These are phyloP conservation scores for Aspergillus carlsbadensis DNA, from an alignment of 495 filamentous ascomycete species.

Conservation along the genomic window DNA sequence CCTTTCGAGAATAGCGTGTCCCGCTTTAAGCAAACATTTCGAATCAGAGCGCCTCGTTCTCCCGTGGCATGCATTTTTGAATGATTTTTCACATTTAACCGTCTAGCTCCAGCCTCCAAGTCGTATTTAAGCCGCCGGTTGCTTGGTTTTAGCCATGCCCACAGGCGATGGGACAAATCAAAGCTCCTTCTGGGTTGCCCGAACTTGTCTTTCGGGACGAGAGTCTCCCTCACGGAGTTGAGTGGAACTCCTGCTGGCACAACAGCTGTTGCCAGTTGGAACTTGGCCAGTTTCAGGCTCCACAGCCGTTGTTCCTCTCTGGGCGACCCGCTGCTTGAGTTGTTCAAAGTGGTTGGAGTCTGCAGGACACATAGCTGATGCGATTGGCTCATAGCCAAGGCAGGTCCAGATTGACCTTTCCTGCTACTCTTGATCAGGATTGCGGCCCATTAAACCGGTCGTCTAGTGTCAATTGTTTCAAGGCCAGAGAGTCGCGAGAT, in stretches of 20 bases:
- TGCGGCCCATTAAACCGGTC: slow-evolving; percentile 10
- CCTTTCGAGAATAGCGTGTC: slow-evolving; percentile 3
- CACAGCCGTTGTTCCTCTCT: slow-evolving; percentile 13
- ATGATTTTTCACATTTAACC: not conserved
- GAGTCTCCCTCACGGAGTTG: not conserved
- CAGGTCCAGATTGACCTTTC: slow-evolving; percentile 12
- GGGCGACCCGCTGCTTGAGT: slow-evolving; percentile 6
- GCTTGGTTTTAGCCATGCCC: not conserved
- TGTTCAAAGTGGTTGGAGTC: slow-evolving; percentile 3
- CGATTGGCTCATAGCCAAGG: slow-evolving; percentile 18
- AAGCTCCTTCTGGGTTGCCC: not conserved
- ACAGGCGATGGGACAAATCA: not conserved
- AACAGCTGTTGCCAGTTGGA: too few species aligned
- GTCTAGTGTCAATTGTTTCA: slow-evolving; percentile 20
- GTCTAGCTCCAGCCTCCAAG: too few species aligned
- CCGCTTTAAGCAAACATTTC: slow-evolving; percentile 4
- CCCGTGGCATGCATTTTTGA: slow-evolving; percentile 1
- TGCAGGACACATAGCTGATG: not conserved
- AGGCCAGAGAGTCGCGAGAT: slow-evolving; percentile 2
- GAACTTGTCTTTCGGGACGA: not conserved
- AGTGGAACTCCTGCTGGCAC: too few species aligned
- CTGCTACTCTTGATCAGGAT: slow-evolving; percentile 19
- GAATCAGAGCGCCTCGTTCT: not conserved
- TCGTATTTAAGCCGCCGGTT: not conserved
- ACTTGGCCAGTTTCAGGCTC: slow-evolving; percentile 6